Evolutionary conservation across 2,329 filamentous ascomycete species (phyloP), one percentile per base, ranked within the genome.

Genomic region (Trichoderma atroviride): DNA sequence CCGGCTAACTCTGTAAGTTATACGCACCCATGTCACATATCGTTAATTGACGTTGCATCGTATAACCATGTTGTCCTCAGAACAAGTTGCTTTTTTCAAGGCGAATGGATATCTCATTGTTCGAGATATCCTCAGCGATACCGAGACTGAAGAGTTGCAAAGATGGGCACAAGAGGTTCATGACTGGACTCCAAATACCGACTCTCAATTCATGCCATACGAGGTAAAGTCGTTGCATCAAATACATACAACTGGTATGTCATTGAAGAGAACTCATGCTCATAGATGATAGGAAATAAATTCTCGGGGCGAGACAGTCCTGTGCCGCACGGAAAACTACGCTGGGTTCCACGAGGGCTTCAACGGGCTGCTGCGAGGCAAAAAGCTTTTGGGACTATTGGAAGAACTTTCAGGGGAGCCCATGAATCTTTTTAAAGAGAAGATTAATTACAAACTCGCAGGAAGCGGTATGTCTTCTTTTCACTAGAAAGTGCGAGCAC

Each of bases 151-250:
- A n/a, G 50, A 56, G 10, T 24, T 64, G 11, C 50, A 64, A n/a
- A 55, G 52, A 55, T 55, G 61, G 61, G 61, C 60, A 19, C 60
- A 63, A 29, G 60, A 63, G n/a, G 60, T 63, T 14, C 61, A 64
- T 24, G 50, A 64, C 24, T 64, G 50, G 61, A 64, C 24, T n/a
- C 61, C 61, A 56, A 64, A 50, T 40, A 16, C 22, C 0, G 50
- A 64, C 16, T 64, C 61, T 43, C 61, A 64, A n/a, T 64, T 31
- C 31, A 64, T 55, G 61, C 61, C 61, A 14, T 64, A 64, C 11
- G 61, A 64, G 47, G 61, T 64, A 14, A 43, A 50, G n/a, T 29
- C 19, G 33, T 4, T 27, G 6, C 5, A 31, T 22, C 7, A 14
- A 19, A 2, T 29, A 4, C n/a, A n/a, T 53, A 11, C 11, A 19